phyloP scores from a whole-genome alignment of 176 grass and related monocot genomes.

The Lolium perenne region DNA sequence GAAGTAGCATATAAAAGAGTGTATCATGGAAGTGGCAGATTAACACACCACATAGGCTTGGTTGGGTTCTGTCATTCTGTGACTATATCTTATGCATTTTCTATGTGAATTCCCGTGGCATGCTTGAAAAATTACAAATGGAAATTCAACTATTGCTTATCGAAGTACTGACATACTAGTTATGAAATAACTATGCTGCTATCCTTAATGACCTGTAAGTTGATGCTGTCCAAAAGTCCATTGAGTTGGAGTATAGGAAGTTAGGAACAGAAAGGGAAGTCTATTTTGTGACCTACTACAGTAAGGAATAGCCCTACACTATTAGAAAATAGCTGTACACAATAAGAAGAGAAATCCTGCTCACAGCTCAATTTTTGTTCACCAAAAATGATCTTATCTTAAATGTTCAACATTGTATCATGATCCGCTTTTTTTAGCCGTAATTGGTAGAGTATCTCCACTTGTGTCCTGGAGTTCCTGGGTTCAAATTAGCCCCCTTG shows the following conservation, averaged over 20 bases:
- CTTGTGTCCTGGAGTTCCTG: too few relatives aligned
- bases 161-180: background rate
- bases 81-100: too few relatives aligned
- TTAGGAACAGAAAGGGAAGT: background rate
- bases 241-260: background rate
- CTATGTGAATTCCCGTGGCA: background rate
- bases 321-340: background rate
- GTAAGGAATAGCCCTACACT: background rate
- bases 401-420: too few relatives aligned
- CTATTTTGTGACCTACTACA: background rate
- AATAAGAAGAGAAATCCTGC: background rate
- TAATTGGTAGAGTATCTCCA: too few relatives aligned
- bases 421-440: too few relatives aligned
- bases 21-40: background rate
- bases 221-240: background rate
- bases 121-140: too few relatives aligned
- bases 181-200: constrained; percentile 1
- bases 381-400: too few relatives aligned
- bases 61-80: background rate
- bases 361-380: background rate
- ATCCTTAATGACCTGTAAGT: background rate
- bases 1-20: background rate
- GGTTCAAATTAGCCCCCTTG: too few relatives aligned
- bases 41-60: background rate
- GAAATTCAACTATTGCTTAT: too few relatives aligned